Evolutionary conservation across 2,329 filamentous ascomycete species (phyloP).

Genomic region (Colletotrichum sp.): DNA sequence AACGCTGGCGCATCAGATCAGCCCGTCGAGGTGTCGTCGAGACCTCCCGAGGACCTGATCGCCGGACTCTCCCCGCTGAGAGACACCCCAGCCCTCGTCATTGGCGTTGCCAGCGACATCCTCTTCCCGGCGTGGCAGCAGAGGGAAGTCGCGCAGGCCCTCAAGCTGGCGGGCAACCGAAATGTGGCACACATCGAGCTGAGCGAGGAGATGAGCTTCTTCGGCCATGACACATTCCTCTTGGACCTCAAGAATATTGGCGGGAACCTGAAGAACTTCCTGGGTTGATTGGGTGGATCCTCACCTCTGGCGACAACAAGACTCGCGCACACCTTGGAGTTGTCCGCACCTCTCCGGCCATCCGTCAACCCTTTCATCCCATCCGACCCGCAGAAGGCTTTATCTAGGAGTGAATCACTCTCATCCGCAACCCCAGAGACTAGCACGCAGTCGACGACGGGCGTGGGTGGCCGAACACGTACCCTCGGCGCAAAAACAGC

Average conservation of each 20-base stretch:
- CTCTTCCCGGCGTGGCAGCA: conserved; percentile 99
- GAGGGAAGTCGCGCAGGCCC: conserved; percentile 85
- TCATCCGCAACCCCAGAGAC: not conserved
- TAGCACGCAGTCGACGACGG: not conserved
- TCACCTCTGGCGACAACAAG: not conserved
- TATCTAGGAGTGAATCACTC: not conserved
- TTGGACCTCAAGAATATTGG: conserved; percentile 92
- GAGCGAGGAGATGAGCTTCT: conserved; percentile 91
- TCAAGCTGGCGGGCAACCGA: conserved; percentile 78
- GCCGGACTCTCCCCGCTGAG: conserved; percentile 73
- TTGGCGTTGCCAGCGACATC: conserved; percentile 95
- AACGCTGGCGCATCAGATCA: conserved; percentile 41
- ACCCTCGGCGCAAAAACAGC: not conserved
- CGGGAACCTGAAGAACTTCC: conserved; percentile 79
- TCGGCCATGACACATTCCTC: conserved; percentile 96
- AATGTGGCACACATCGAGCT: conserved; percentile 88
- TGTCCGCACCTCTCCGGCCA: not conserved
- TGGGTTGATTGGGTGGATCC: conserved; percentile 54
- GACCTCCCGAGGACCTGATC: conserved; percentile 81
- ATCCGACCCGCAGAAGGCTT: not conserved
- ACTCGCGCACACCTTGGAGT: not conserved
- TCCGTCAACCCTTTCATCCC: not conserved
- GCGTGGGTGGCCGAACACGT: not conserved
- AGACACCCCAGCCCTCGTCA: conserved; percentile 82
- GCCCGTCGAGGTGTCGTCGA: conserved; percentile 36